These are phyloP conservation scores for Quercus tomentella DNA, from an alignment of 331 rosid genomes.

Conservation along the genomic window DNA sequence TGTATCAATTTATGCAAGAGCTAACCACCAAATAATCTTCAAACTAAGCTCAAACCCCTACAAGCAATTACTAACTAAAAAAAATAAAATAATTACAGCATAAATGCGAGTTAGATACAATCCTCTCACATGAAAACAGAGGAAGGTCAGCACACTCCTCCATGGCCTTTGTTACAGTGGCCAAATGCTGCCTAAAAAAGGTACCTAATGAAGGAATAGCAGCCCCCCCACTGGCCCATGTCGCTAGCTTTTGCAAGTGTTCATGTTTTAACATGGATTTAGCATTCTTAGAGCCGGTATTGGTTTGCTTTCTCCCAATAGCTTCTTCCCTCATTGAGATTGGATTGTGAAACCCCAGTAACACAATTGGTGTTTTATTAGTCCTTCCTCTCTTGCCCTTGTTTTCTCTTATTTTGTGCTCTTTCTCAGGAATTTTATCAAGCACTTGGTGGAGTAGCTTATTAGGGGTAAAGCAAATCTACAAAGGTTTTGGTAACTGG, in stretches of 20 bases:
- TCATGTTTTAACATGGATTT: conserved; percentile 42
- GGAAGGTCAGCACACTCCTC: conserved; percentile 44
- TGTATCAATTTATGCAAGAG: neutral
- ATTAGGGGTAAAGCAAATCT: neutral
- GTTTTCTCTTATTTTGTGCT: neutral
- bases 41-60: neutral
- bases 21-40: neutral
- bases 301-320: conserved; percentile 44
- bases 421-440: neutral
- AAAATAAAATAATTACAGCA: neutral
- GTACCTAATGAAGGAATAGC: conserved; percentile 58
- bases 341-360: conserved; percentile 3
- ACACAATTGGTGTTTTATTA: neutral
- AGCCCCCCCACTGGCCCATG: conserved; percentile 50
- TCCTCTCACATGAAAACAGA: conserved; percentile 65
- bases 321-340: conserved; percentile 62
- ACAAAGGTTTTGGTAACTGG: too few relatives aligned
- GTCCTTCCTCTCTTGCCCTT: conserved; percentile 56
- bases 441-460: neutral
- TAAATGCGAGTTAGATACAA: neutral
- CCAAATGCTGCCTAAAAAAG: conserved; percentile 52
- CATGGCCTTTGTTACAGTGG: conserved; percentile 44
- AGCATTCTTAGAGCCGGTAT: conserved; percentile 23
- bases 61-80: neutral
- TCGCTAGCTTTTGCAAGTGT: conserved; percentile 50